A percentile compares a stretch with the other conserved stretches of the same genome.
phyloP scores from a whole-genome alignment of 306 rosid genomes.

The Cyamopsis tetragonoloba region DNA sequence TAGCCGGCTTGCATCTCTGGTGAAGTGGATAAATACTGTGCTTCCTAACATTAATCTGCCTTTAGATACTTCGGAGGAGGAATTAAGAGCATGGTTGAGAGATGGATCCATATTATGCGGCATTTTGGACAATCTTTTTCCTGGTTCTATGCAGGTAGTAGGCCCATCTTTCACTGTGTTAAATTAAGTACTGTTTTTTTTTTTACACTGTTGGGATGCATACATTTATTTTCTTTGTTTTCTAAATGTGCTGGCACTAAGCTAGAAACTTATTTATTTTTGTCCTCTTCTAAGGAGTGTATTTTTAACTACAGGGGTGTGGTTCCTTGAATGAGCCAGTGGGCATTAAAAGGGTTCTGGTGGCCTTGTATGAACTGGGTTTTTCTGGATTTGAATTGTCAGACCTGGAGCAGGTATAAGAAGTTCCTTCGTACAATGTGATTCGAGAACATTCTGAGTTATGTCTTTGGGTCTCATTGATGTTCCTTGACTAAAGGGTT shows the following conservation, averaged over 20 bases:
- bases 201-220: not conserved
- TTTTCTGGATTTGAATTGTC: slow-evolving; percentile 69
- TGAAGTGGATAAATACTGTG: slow-evolving; percentile 75
- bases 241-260: not conserved
- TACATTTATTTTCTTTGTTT: not conserved
- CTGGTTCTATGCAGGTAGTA: slow-evolving; percentile 60
- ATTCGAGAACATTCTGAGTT: slow-evolving; percentile 14
- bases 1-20: slow-evolving; percentile 41
- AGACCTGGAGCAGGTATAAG: slow-evolving; percentile 75
- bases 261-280: not conserved
- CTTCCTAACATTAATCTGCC: slow-evolving; percentile 74
- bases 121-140: slow-evolving; percentile 66
- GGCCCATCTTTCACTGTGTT: slow-evolving; percentile 20
- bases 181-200: not conserved
- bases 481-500: slow-evolving; percentile 16
- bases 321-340: slow-evolving; percentile 34
- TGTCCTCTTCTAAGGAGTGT: slow-evolving; percentile 12
- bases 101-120: slow-evolving; percentile 80
- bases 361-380: slow-evolving; percentile 74
- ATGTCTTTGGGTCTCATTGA: slow-evolving; percentile 4
- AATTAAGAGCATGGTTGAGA: slow-evolving; percentile 58
- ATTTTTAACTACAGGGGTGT: slow-evolving; percentile 49
- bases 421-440: slow-evolving; percentile 21
- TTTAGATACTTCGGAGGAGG: slow-evolving; percentile 69
- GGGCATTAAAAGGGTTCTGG: slow-evolving; percentile 60